Evolutionary conservation across 768 basidiomycete genomes (phyloP), one percentile per base, ranked within the genome.

Genomic region (Tulasnella sp.): DNA sequence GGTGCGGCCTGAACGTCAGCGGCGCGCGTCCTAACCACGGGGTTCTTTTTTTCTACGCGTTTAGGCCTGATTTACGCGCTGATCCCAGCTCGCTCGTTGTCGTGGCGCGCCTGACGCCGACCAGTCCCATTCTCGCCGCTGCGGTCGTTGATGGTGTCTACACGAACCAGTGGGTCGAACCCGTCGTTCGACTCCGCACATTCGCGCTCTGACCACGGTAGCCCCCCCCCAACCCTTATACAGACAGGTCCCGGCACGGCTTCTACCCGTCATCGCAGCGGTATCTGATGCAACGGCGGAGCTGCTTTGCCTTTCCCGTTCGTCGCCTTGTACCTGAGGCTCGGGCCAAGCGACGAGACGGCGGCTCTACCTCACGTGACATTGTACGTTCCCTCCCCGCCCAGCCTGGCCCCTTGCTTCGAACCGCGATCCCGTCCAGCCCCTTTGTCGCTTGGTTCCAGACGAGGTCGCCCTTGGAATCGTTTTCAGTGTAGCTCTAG

Each of bases 131-230:
- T 83, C 88, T 98, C 74, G 95, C 95, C 0, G 93, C 95, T 23
- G 94, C 95, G 11, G 95, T 96, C 91, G 82, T 91, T 15, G 97
- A 98, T 82, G 97, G 97, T 42, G 96, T 94, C 85, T 99, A 95
- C 85, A 98, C 98, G 3, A 93, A 98, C 84, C 7, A 44, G 42
- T 44, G 6, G 7, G 42, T 44, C 42, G 13, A 44, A n/a, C n/a
- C 10, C 13, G 15, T 10, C 7, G 9, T 13, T 44, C 13, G 42
- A 7, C 15, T 5, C 42, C 42, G 42, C 4, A 44, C 42, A 13
- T 44, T 44, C 13, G 39, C 39, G 39, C 42, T 5, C 42, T 5
- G 1, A 9, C 42, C 15, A 13, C 7, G 2, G 7, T 9, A 15
- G 15, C 6, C 39, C 5, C 3, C 9, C 39, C 39, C 39, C n/a